Conservation (phyloP, 192 early-diverging fungal genomes). For the Coemansia interrupta region DNA sequence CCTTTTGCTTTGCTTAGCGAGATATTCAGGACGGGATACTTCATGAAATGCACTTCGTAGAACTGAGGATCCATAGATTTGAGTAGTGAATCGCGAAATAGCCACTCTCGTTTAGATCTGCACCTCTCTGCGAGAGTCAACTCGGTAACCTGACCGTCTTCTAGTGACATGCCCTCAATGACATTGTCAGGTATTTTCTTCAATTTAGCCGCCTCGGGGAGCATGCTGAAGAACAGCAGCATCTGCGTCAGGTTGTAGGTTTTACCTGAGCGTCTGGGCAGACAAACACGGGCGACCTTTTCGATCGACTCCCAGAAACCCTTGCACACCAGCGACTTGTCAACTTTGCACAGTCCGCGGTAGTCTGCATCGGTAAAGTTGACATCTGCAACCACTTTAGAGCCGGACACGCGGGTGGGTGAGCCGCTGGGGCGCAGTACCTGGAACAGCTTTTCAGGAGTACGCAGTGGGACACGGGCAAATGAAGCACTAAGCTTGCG, state of each 20-base stretch:
- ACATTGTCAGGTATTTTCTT: slow-evolving; percentile 12
- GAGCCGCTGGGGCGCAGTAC: slow-evolving; percentile 34
- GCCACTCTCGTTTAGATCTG: slow-evolving; percentile 25
- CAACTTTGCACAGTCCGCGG: slow-evolving; percentile 26
- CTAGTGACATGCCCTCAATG: neutral
- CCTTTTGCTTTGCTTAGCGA: slow-evolving; percentile 24
- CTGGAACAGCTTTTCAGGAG: slow-evolving; percentile 28
- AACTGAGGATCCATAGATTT: slow-evolving; percentile 28
- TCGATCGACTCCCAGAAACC: slow-evolving; percentile 35
- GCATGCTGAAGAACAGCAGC: slow-evolving; percentile 37
- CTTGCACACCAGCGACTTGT: slow-evolving; percentile 46
- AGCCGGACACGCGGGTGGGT: slow-evolving; percentile 33
- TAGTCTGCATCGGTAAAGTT: slow-evolving; percentile 23
- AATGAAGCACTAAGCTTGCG: neutral
- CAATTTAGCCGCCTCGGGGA: slow-evolving; percentile 13
- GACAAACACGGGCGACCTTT: slow-evolving; percentile 29
- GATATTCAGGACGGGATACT: slow-evolving; percentile 35
- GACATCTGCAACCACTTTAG: slow-evolving; percentile 19
- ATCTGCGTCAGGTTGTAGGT: slow-evolving; percentile 47
- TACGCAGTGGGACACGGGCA: neutral
- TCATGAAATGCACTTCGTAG: slow-evolving; percentile 36
- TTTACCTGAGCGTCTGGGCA: slow-evolving; percentile 41
- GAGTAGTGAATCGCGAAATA: slow-evolving; percentile 31
- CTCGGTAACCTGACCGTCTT: neutral
- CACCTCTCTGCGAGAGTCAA: slow-evolving; percentile 26